These are phyloP conservation scores for Patellifolia procumbens DNA, from an alignment of 179 eudicot genomes.

Conservation along the genomic window DNA sequence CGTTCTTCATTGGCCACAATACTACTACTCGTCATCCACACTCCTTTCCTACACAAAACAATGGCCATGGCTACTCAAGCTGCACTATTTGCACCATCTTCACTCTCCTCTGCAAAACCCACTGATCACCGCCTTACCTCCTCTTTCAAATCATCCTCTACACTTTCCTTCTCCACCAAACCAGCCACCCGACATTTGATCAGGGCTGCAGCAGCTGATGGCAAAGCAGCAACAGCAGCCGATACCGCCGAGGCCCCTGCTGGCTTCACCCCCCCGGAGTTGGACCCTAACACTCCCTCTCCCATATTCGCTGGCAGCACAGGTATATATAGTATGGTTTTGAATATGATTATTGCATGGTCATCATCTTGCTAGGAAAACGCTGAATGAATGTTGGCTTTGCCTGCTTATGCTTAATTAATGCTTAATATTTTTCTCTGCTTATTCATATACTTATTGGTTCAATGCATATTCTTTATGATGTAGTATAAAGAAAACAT, in stretches of 20 bases:
- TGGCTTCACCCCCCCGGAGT: constrained; percentile 88
- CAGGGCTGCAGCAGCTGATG: constrained; percentile 50
- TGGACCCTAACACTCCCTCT: constrained; percentile 91
- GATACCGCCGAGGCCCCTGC: constrained; percentile 61
- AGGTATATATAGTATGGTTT: not conserved
- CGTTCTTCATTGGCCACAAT: not conserved
- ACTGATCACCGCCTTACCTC: constrained; percentile 24
- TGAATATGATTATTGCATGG: too few relatives aligned
- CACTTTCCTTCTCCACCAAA: constrained; percentile 33
- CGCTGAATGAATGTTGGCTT: too few relatives aligned
- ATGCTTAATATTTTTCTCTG: too few relatives aligned
- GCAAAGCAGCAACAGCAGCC: constrained; percentile 31
- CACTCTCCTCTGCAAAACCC: constrained; percentile 37
- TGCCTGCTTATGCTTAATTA: too few relatives aligned
- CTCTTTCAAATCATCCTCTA: constrained; percentile 47
- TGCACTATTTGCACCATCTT: constrained; percentile 60
- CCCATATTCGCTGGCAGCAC: constrained; percentile 94
- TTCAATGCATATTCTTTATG: too few relatives aligned
- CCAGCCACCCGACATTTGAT: constrained; percentile 35
- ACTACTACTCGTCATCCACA: not conserved
- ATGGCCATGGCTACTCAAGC: constrained; percentile 97
- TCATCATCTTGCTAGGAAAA: too few relatives aligned
- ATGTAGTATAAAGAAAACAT: too few relatives aligned
- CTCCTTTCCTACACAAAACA: not conserved
- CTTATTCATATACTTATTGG: too few relatives aligned